phyloP scores from a whole-genome alignment of 208 protist genomes.

The Vickermania spadyakhi region DNA sequence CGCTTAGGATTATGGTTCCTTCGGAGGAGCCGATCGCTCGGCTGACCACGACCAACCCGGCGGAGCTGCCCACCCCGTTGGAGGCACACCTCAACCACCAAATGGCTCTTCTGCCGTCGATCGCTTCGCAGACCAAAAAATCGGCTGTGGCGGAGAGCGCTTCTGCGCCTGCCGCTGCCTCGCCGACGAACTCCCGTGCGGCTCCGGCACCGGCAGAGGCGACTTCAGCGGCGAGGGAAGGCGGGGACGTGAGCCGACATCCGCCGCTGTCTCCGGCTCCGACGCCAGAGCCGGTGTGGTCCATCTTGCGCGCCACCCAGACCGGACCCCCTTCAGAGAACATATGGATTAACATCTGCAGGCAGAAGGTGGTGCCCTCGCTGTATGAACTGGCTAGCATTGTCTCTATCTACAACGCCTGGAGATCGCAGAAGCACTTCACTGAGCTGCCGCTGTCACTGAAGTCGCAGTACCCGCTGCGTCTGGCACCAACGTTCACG shows the following conservation, averaged over 20 bases:
- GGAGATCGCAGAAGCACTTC: background rate
- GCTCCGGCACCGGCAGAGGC: background rate
- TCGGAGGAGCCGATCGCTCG: background rate
- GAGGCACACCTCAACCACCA: background rate
- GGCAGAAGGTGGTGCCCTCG: background rate
- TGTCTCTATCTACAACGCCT: background rate
- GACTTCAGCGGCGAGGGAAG: background rate
- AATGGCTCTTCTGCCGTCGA: background rate
- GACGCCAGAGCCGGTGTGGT: constrained; percentile 3
- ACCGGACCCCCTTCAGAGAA: background rate
- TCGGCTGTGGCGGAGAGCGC: background rate
- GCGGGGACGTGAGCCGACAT: background rate
- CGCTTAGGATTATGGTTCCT: background rate
- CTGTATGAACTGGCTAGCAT: constrained; percentile 2
- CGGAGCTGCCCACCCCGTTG: background rate
- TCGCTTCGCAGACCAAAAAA: background rate
- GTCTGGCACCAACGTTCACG: background rate
- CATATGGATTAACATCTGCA: background rate
- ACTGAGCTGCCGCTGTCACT: background rate
- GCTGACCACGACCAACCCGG: background rate
- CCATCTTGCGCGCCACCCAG: background rate
- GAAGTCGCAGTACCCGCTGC: background rate
- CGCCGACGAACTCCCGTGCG: background rate
- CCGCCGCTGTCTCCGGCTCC: background rate
- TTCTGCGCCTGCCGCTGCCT: too few species aligned